Evolutionary conservation across 164 flowering plant species (phyloP), one percentile per base, ranked within the genome.

Genomic region (Stephania yunnanensis): DNA sequence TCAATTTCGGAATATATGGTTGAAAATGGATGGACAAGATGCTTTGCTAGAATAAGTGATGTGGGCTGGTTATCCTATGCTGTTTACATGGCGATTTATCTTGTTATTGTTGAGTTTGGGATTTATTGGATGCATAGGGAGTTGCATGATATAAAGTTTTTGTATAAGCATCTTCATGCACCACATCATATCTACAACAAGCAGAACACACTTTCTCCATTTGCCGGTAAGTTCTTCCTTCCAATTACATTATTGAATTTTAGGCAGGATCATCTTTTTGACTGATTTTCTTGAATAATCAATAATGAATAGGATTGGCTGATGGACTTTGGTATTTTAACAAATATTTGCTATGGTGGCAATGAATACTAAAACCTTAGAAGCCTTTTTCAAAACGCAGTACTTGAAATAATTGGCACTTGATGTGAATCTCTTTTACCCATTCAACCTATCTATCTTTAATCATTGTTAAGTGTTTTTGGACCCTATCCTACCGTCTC

Each of bases 141-240:
- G 81, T 79, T 95, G 83, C 99, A 95, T 80, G 99, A 95, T 82
- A 92, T 95, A 78, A 95, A 95, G 78, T 92, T 95, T 71, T 80
- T 95, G 48, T 95, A 95, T 85, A 95, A 95, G 85, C 81, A 90
- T 85, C 97, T 93, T 76, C 99, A 95, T 83, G 91, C 99, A 46
- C 92, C 93, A 30, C 99, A 95, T 82, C 99, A 95, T 83, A 87
- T 93, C 82, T 95, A 93, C 88, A 95, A 95, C 85, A 95, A 95
- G 85, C 94, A 93, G 77, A 93, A 91, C 45, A 91, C 97, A 20
- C 95, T 95, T 65, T 95, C 99, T 67, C 99, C 99, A 30, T 95
- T 93, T 84, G 99, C 99, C 46, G 99, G 99, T 95, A 79, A 82
- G 85, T 83, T 36, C 78, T 53, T 65, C 25, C 6, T 30, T 76